Conservation (phyloP, 306 rosid genomes). For the Potentilla sterilis region DNA sequence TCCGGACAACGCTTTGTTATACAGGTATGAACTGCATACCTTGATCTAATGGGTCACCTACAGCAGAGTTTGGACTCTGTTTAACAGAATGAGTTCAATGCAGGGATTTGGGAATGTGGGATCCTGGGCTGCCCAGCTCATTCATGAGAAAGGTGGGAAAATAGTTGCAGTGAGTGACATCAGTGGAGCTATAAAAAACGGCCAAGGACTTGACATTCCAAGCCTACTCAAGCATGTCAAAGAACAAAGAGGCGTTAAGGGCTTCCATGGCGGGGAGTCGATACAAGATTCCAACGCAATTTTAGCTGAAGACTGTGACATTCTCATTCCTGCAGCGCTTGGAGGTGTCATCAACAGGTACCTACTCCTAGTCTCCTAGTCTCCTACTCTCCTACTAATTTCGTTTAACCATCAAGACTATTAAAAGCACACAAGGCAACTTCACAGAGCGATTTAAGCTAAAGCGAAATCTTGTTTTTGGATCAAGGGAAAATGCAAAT, state of each 20-base stretch:
- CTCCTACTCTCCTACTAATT: background rate
- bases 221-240: conserved; percentile 57
- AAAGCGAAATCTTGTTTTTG: background rate
- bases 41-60: background rate
- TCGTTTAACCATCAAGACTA: background rate
- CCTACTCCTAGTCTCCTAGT: background rate
- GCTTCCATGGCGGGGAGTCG: conserved; percentile 66
- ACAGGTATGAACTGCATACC: conserved; percentile 46
- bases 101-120: conserved; percentile 97
- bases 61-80: background rate
- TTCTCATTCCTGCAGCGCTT: conserved; percentile 92
- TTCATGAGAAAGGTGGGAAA: conserved; percentile 76
- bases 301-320: conserved; percentile 76
- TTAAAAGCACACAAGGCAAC: background rate
- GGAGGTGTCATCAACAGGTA: conserved; percentile 91
- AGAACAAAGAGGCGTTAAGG: conserved; percentile 61
- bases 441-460: background rate
- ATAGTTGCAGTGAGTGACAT: conserved; percentile 88
- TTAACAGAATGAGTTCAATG: background rate
- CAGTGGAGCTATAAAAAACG: conserved; percentile 74
- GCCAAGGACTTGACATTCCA: conserved; percentile 71
- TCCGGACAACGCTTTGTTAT: conserved; percentile 79
- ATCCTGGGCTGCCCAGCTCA: conserved; percentile 87
- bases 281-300: conserved; percentile 51
- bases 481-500: conserved; percentile 72